phyloP scores from a whole-genome alignment of 768 basidiomycete species.

The Amanita rubescens region DNA sequence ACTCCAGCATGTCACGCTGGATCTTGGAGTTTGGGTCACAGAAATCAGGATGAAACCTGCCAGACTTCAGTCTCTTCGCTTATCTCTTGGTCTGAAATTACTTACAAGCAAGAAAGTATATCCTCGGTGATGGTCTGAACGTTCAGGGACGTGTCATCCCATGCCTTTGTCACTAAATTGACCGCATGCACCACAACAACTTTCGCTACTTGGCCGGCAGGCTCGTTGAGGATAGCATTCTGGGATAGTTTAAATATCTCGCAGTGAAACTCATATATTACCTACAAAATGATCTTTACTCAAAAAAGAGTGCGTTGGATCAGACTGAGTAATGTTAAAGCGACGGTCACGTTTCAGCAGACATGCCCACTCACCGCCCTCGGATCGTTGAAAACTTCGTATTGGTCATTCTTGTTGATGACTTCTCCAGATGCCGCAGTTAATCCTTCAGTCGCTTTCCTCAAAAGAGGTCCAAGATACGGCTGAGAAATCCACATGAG shows the following conservation, averaged over 20 bases:
- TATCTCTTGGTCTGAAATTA: conserved; percentile 2
- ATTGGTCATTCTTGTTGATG: conserved; percentile 75
- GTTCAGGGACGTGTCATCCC: conserved; percentile 66
- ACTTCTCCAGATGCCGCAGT: conserved; percentile 64
- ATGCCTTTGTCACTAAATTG: conserved; percentile 54
- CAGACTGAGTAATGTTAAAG: conserved; percentile 41
- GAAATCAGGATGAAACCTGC: conserved; percentile 82
- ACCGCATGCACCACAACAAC: conserved; percentile 50
- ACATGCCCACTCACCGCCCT: conserved; percentile 46
- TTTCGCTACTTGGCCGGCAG: conserved; percentile 69
- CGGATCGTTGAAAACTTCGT: conserved; percentile 83
- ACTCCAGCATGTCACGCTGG: conserved; percentile 71
- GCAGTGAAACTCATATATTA: conserved; percentile 8
- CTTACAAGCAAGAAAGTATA: conserved; percentile 59
- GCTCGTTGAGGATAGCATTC: conserved; percentile 79
- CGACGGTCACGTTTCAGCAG: not conserved
- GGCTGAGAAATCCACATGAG: conserved; percentile 36
- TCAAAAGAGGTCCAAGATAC: conserved; percentile 72
- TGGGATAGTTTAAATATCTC: conserved; percentile 19
- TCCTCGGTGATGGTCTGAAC: conserved; percentile 53
- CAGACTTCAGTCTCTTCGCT: not conserved
- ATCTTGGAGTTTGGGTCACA: conserved; percentile 54
- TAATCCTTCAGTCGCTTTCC: conserved; percentile 59
- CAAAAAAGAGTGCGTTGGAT: conserved; percentile 84
- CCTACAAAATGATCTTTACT: conserved; percentile 85